phyloP scores from a whole-genome alignment of 768 basidiomycete species.

The Leccinum subgranulosum region DNA sequence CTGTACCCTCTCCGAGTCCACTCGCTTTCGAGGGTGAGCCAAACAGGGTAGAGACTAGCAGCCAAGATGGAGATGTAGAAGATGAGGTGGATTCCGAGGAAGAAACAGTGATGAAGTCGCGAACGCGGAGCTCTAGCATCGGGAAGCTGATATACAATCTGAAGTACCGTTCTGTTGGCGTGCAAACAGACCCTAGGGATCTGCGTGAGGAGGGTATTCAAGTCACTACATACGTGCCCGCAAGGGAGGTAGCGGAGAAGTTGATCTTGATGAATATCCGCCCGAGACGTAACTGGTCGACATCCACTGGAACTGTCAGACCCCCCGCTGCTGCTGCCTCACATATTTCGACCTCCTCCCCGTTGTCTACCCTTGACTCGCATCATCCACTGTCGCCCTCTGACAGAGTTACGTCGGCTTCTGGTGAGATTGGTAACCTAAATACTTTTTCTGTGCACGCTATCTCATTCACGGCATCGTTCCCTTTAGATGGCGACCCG shows the following conservation, averaged over 20 bases:
- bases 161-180: constrained; percentile 62
- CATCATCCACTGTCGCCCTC: constrained; percentile 16
- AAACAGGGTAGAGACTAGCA: constrained; percentile 60
- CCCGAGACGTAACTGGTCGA: constrained; percentile 19
- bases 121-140: constrained; percentile 35
- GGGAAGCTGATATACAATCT: constrained; percentile 17
- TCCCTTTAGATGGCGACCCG: constrained; percentile 46
- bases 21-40: constrained; percentile 24
- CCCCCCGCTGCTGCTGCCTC: background rate
- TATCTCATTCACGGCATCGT: constrained; percentile 51
- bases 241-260: constrained; percentile 19
- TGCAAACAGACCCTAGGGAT: constrained; percentile 64
- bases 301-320: constrained; percentile 6
- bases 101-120: constrained; percentile 28
- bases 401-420: constrained; percentile 6
- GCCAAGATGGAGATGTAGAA: constrained; percentile 81
- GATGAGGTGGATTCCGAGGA: constrained; percentile 65
- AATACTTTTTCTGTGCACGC: constrained; percentile 36
- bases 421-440: constrained; percentile 4
- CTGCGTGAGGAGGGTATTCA: constrained; percentile 59
- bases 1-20: constrained; percentile 39
- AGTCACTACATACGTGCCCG: constrained; percentile 35
- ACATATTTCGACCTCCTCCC: background rate
- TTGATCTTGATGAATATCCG: constrained; percentile 20
- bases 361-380: constrained; percentile 15